Conservation (phyloP, 2,329 filamentous ascomycete genomes). For the Exophiala sideris region DNA sequence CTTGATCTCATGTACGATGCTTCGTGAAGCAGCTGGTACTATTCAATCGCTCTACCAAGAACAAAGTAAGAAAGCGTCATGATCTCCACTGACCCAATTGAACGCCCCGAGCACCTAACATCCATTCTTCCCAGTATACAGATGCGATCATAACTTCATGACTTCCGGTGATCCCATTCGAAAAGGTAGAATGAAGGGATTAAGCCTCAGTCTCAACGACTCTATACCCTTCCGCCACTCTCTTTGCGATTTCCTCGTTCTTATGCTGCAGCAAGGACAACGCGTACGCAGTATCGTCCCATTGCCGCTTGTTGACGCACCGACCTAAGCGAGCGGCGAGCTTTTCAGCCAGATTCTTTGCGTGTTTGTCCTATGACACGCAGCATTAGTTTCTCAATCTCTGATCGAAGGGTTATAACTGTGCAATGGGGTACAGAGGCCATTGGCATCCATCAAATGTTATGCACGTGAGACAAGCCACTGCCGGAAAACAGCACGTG, state of each 20-base stretch:
- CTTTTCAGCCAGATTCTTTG: slow-evolving; percentile 89
- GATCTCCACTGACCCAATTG: no score
- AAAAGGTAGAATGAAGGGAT: slow-evolving; percentile 1
- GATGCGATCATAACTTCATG: neutral
- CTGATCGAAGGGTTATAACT: neutral
- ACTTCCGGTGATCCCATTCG: neutral
- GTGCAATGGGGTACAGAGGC: no score
- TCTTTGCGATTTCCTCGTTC: slow-evolving; percentile 44
- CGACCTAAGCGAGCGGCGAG: slow-evolving; percentile 78
- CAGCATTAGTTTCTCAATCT: neutral
- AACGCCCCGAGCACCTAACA: neutral
- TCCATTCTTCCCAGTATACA: neutral
- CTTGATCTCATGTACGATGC: no score
- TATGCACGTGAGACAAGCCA: no score
- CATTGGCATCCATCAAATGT: no score
- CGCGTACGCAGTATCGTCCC: slow-evolving; percentile 95
- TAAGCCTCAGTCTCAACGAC: slow-evolving; percentile 62
- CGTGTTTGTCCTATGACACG: slow-evolving; percentile 78
- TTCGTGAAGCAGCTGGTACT: no score
- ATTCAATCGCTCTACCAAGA: no score
- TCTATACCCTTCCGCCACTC: slow-evolving; percentile 49
- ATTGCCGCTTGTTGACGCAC: slow-evolving; percentile 90
- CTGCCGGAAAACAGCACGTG: no score
- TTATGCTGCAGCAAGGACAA: slow-evolving; percentile 79
- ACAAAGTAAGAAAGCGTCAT: no score